A percentile compares a stretch with the other conserved stretches of the same genome.
These are phyloP conservation scores for Fraxinus angustifolia DNA, from an alignment of 305 asterid genomes.

Conservation along the genomic window DNA sequence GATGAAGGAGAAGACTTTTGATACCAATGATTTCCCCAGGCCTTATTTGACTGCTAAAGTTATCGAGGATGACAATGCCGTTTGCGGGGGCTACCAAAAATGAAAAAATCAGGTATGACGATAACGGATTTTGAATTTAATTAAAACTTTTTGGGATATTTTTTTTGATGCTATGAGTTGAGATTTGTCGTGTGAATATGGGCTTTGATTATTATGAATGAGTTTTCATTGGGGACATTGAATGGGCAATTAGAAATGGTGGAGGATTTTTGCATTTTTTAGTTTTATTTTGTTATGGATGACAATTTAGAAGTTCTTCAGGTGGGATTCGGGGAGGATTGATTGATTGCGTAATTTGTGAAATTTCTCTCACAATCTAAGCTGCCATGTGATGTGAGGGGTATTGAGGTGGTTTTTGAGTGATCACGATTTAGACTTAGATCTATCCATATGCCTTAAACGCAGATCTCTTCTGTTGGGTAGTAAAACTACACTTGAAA, in stretches of 20 bases:
- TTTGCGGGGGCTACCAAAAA: slow-evolving; percentile 87
- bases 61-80: slow-evolving; percentile 60
- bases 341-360: not conserved
- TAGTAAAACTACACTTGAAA: not conserved
- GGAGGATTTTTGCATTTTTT: not conserved
- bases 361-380: not conserved
- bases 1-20: slow-evolving; percentile 68
- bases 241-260: not conserved
- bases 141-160: not conserved
- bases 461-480: not conserved
- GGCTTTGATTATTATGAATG: not conserved
- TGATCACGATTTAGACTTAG: not conserved
- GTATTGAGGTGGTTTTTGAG: not conserved
- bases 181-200: not conserved
- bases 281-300: not conserved
- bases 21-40: slow-evolving; percentile 61
- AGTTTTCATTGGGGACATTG: not conserved
- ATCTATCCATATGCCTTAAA: not conserved
- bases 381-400: not conserved
- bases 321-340: not conserved
- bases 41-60: slow-evolving; percentile 67
- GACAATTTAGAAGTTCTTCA: not conserved
- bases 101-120: slow-evolving; percentile 33
- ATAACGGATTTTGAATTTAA: not conserved
- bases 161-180: not conserved